Evolutionary conservation across 495 filamentous ascomycete species (phyloP).

Genomic region (Bryoglossum gracile): DNA sequence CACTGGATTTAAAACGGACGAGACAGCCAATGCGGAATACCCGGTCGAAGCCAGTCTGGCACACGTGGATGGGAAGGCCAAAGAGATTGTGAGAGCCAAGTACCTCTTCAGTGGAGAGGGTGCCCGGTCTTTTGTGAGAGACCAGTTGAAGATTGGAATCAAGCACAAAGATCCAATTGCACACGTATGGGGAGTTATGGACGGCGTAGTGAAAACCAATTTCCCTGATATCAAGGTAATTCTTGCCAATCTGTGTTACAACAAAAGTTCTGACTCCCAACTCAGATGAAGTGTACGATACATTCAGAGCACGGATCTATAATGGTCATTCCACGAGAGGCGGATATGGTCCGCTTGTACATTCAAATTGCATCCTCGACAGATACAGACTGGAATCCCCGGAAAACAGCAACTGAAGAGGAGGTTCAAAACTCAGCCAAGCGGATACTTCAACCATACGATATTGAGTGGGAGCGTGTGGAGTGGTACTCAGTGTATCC

Average conservation of each 20-base stretch:
- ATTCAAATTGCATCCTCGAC: conserved; percentile 66
- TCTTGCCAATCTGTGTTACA: too few relatives aligned
- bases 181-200: conserved; percentile 70
- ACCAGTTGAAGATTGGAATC: conserved; percentile 55
- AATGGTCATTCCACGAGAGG: conserved; percentile 69
- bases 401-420: conserved; percentile 54
- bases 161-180: conserved; percentile 57
- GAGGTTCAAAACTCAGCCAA: conserved; percentile 60
- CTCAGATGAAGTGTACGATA: conserved; percentile 87
- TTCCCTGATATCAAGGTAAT: conserved; percentile 65
- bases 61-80: conserved; percentile 63
- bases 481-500: conserved; percentile 66
- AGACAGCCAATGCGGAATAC: conserved; percentile 48
- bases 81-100: conserved; percentile 47
- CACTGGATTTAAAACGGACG: conserved; percentile 54
- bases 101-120: conserved; percentile 57
- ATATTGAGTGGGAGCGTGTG: conserved; percentile 59
- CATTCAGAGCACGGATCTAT: conserved; percentile 62
- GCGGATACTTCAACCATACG: conserved; percentile 60
- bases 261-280: too few relatives aligned
- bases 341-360: conserved; percentile 68
- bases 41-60: conserved; percentile 62
- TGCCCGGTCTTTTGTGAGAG: conserved; percentile 50
- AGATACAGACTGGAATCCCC: conserved; percentile 53
- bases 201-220: conserved; percentile 66